These are phyloP conservation scores for Penicillium simplicissimum DNA, from an alignment of 495 filamentous ascomycete species.

Conservation along the genomic window DNA sequence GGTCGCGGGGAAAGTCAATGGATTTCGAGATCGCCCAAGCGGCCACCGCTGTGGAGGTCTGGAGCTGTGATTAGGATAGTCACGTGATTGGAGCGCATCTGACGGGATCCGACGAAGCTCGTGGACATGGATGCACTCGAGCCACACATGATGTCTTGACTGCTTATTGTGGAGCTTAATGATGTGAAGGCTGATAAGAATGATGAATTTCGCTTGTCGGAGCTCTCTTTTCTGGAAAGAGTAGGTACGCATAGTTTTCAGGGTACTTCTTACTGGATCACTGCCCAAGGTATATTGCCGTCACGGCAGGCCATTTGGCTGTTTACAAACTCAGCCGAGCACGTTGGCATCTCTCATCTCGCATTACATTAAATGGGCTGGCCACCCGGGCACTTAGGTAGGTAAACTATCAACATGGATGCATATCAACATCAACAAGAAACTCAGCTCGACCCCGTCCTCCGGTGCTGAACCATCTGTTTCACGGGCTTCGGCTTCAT, in stretches of 20 bases:
- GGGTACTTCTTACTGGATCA: no score
- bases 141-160: background rate
- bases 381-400: constrained; percentile 23
- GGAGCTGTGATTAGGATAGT: background rate
- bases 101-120: background rate
- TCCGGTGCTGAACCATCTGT: constrained; percentile 6
- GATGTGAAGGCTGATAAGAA: no score
- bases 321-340: no score
- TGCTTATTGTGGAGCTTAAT: no score
- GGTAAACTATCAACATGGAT: constrained; percentile 14
- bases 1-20: background rate
- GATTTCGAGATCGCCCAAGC: background rate
- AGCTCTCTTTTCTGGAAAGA: no score
- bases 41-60: constrained; percentile 6
- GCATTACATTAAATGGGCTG: constrained; percentile 25
- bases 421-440: constrained; percentile 1
- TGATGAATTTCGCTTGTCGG: no score
- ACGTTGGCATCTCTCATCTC: constrained; percentile 18
- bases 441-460: background rate
- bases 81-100: background rate
- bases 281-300: background rate
- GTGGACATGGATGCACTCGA: background rate
- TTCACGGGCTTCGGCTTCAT: constrained; percentile 67
- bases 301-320: no score
- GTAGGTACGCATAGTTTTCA: no score